Percentiles rank a stretch among this genome's conserved stretches.
Conservation (phyloP, 2,329 filamentous ascomycete species). For the Fusarium nygamai region DNA sequence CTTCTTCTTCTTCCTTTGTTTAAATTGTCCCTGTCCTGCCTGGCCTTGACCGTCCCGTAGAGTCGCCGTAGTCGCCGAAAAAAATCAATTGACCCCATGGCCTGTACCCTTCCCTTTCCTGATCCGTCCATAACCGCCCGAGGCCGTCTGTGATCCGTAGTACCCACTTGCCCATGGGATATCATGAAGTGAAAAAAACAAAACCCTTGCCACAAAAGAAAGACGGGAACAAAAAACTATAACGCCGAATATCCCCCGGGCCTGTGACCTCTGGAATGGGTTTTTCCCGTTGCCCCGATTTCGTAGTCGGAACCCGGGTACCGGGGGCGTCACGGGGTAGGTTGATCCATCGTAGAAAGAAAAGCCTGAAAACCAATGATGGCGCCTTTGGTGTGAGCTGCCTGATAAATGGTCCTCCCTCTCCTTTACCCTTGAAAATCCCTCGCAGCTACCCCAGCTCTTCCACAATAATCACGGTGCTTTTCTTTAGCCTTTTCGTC, state of each 20-base stretch:
- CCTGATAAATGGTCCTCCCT: slow-evolving; percentile 11
- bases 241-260: slow-evolving; percentile 40
- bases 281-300: slow-evolving; percentile 24
- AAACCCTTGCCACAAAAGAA: slow-evolving; percentile 37
- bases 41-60: slow-evolving; percentile 24
- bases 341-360: slow-evolving; percentile 19
- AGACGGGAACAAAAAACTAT: slow-evolving; percentile 29
- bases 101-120: slow-evolving; percentile 29
- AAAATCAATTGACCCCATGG: slow-evolving; percentile 29
- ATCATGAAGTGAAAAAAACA: slow-evolving; percentile 39
- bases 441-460: slow-evolving; percentile 14
- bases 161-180: slow-evolving; percentile 42
- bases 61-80: slow-evolving; percentile 34
- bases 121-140: slow-evolving; percentile 36
- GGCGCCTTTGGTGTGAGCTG: slow-evolving; percentile 2
- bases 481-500: slow-evolving; percentile 39
- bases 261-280: slow-evolving; percentile 18
- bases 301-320: slow-evolving; percentile 10
- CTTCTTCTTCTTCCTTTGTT: slow-evolving; percentile 5
- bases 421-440: slow-evolving; percentile 10
- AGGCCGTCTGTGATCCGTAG: slow-evolving; percentile 34
- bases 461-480: slow-evolving; percentile 23
- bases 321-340: slow-evolving; percentile 30
- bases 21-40: slow-evolving; percentile 13
- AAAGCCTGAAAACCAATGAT: slow-evolving; percentile 23